Evolutionary conservation across 1,284 basidiomycete genomes (phyloP).

Genomic region (Hymenochaete sp.): DNA sequence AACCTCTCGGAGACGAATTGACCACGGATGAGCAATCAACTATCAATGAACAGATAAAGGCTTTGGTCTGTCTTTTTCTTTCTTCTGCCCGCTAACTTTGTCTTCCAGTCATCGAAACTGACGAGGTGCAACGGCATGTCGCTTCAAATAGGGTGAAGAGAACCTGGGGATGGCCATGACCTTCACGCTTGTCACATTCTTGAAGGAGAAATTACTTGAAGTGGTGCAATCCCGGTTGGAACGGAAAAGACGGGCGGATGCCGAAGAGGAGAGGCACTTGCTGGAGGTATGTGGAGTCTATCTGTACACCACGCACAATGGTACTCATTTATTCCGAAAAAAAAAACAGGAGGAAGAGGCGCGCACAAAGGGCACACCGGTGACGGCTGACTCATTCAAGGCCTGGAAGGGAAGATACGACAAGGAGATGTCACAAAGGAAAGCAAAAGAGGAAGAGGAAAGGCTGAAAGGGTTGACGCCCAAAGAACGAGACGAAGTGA

Average conservation of each 20-base stretch:
- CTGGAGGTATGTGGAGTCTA: slow-evolving; percentile 51
- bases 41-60: slow-evolving; percentile 52
- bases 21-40: slow-evolving; percentile 47
- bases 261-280: slow-evolving; percentile 60
- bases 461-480: slow-evolving; percentile 64
- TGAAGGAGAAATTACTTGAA: slow-evolving; percentile 69
- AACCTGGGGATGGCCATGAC: slow-evolving; percentile 97
- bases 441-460: slow-evolving; percentile 73
- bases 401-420: slow-evolving; percentile 79
- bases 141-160: slow-evolving; percentile 80
- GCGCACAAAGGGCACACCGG: slow-evolving; percentile 82
- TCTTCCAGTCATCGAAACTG: too few species aligned
- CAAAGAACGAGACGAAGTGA: slow-evolving; percentile 88
- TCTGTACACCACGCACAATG: not conserved
- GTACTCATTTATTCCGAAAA: slow-evolving; percentile 6
- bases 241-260: slow-evolving; percentile 52
- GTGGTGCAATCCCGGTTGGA: slow-evolving; percentile 57
- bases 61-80: slow-evolving; percentile 44
- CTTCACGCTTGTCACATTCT: slow-evolving; percentile 84
- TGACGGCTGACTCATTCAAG: slow-evolving; percentile 76
- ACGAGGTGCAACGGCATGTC: not conserved
- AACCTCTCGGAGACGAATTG: slow-evolving; percentile 61
- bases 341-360: slow-evolving; percentile 74
- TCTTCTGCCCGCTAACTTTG: too few species aligned
- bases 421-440: slow-evolving; percentile 52